Evolutionary conservation across 192 early-diverging fungal genomes (phyloP).

Genomic region (Backusella parvicylindrica): DNA sequence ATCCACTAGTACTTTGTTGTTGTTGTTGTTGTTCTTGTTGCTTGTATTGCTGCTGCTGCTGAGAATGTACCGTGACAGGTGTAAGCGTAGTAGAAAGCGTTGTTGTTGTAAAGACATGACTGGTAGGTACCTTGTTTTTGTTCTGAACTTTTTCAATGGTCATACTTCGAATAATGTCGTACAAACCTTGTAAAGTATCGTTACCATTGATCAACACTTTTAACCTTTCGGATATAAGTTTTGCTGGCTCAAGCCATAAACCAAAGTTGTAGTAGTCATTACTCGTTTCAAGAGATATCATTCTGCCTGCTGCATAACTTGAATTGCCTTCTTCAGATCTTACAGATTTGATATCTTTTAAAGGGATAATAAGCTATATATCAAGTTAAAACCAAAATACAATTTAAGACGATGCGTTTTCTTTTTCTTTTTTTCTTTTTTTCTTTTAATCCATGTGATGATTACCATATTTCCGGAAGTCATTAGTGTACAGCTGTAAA

Average conservation of each 20-base stretch:
- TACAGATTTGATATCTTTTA: conserved; percentile 43
- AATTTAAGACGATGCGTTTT: neutral
- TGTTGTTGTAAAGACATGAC: conserved; percentile 13
- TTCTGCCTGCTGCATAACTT: conserved; percentile 9
- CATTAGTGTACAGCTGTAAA: conserved; percentile 58
- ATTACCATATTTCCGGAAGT: conserved; percentile 55
- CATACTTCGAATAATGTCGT: conserved; percentile 12
- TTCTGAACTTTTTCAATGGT: neutral
- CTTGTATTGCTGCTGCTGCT: too few species aligned
- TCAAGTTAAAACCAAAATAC: neutral
- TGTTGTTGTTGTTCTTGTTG: too few species aligned
- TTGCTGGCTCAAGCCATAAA: conserved; percentile 22
- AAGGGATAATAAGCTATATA: conserved; percentile 38
- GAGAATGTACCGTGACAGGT: conserved; percentile 20
- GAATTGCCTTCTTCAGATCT: conserved; percentile 13
- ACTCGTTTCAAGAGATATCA: neutral
- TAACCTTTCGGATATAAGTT: conserved; percentile 18
- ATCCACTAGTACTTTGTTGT: neutral
- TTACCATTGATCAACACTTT: conserved; percentile 16
- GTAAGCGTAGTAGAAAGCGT: conserved; percentile 14
- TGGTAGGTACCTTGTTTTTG: conserved; percentile 6
- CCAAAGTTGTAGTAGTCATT: conserved; percentile 10
- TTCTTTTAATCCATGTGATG: neutral
- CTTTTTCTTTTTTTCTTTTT: neutral
- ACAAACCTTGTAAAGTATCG: conserved; percentile 18